Evolutionary conservation across 176 grass and related monocot species (phyloP).

Genomic region (Carex parvula): DNA sequence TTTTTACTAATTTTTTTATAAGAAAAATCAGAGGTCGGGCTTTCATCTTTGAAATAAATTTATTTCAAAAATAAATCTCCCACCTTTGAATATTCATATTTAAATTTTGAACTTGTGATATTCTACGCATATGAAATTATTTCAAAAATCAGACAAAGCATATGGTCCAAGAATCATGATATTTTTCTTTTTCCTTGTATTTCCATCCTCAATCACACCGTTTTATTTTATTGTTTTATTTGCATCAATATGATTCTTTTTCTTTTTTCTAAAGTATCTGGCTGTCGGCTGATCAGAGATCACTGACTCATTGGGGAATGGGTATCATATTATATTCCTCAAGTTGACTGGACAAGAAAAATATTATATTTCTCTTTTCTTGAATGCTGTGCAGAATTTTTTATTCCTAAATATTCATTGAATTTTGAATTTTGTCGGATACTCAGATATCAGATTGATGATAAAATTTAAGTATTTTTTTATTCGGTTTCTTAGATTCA

Average conservation of each 20-base stretch:
- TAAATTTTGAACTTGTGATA: too few relatives aligned
- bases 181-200: not conserved
- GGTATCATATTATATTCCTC: not conserved
- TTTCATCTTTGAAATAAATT: too few relatives aligned
- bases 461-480: too few relatives aligned
- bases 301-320: not conserved
- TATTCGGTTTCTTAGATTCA: too few relatives aligned
- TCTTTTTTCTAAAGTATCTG: not conserved
- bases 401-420: too few relatives aligned
- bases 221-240: not conserved
- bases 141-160: not conserved
- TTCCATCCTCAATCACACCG: not conserved
- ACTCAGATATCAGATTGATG: too few relatives aligned
- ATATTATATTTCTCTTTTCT: not conserved
- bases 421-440: too few relatives aligned
- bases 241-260: not conserved
- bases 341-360: not conserved
- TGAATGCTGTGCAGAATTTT: not conserved
- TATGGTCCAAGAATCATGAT: not conserved
- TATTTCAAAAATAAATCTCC: too few relatives aligned
- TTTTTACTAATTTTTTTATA: not conserved
- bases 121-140: too few relatives aligned
- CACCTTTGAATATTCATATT: too few relatives aligned
- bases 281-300: not conserved
- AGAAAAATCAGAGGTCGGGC: too few relatives aligned